Evolutionary conservation across 148 eudicot species (phyloP), one percentile per base, ranked within the genome.

Genomic region (Heliamphora exappendiculata): DNA sequence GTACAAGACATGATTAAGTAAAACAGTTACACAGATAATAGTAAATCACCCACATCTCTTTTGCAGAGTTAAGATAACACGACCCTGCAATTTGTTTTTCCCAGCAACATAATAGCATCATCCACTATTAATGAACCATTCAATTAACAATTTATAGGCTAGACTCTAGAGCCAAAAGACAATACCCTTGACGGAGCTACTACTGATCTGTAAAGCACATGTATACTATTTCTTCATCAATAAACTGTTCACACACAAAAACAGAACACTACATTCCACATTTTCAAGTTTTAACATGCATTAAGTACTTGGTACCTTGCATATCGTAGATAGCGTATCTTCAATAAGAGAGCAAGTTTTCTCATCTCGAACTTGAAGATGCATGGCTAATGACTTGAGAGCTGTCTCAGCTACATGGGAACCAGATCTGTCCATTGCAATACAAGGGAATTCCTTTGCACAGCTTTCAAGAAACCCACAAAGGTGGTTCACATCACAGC

Each of bases 331-430:
- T 65, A 95, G 64, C 17, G 90, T 84, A 70, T 91, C 91, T 76
- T 92, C 89, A 73, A 91, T 81, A 33, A 86, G 83, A 60, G 88
- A 78, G 53, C 69, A 78, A 17, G 51, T 84, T 73, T 85, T 91
- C 51, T 67, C 78, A 67, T 92, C 93, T 76, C 86, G 86, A 78
- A 91, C 39, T 29, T 60, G 65, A 28, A 60, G 87, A 84, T 95
- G 92, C 51, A 68, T 50, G n/a, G 86, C 86, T 81, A 95, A 79
- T 59, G 98, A 86, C 78, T 88, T 92, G 59, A 95, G 83, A 64
- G 96, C 98, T 62, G 97, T 80, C 87, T 95, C 98, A 50, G 90
- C 94, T 33, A 95, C 98, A 83, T 92, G 97, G 72, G 98, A 95
- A 79, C 98, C 98, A 78, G 88, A 84, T 50, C 84, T 83, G 80